Evolutionary conservation across 2,329 filamentous ascomycete species (phyloP).

Genomic region (Fusarium bactridioides): DNA sequence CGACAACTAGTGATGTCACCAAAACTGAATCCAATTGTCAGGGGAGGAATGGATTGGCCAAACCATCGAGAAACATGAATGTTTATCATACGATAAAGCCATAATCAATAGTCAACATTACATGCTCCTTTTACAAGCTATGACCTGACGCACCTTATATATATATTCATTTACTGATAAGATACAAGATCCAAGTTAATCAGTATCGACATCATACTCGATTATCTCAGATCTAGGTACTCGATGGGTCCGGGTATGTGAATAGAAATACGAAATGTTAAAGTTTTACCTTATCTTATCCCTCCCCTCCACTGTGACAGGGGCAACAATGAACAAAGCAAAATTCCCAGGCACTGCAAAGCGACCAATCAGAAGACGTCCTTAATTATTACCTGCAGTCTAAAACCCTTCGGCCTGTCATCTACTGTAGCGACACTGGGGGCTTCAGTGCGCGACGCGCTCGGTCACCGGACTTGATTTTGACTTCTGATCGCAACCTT

Average conservation of each 20-base stretch:
- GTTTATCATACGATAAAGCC: no score
- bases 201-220: neutral
- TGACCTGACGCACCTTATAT: neutral
- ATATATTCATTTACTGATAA: neutral
- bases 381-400: constrained; percentile 21
- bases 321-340: neutral
- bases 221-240: constrained; percentile 1
- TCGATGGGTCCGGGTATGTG: neutral
- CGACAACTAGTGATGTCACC: no score
- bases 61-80: no score
- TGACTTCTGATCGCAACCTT: constrained; percentile 22
- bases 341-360: neutral
- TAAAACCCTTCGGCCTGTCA: constrained; percentile 23
- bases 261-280: neutral
- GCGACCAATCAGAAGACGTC: constrained; percentile 15
- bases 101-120: neutral
- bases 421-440: neutral
- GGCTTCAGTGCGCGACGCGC: constrained; percentile 24
- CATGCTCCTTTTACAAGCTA: neutral
- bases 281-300: neutral
- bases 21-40: no score
- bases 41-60: no score
- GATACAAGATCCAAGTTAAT: neutral
- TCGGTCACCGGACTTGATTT: constrained; percentile 10
- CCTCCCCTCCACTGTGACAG: neutral